A percentile compares a stretch with the other conserved stretches of the same genome.
These are phyloP conservation scores for Trametes sanguinea DNA, from an alignment of 768 basidiomycete genomes.

Conservation along the genomic window DNA sequence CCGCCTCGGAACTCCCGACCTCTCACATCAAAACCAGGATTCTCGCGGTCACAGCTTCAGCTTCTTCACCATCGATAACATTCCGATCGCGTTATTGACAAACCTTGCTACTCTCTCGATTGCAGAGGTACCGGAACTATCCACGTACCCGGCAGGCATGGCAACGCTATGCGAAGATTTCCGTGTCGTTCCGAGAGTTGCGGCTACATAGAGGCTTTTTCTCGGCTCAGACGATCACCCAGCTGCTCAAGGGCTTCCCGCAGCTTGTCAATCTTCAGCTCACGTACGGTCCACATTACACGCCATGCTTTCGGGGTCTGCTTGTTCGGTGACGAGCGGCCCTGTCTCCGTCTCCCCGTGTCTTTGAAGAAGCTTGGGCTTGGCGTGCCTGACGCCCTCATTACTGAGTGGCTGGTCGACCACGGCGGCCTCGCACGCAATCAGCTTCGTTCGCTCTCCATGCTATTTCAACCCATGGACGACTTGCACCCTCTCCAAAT, in stretches of 20 bases:
- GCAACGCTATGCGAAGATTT: not conserved
- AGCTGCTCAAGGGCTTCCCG: not conserved
- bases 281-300: not conserved
- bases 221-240: not conserved
- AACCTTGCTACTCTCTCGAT: not conserved
- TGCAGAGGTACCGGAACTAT: not conserved
- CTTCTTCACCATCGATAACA: conserved; percentile 5
- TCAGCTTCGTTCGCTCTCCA: not conserved
- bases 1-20: not conserved
- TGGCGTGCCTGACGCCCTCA: not conserved
- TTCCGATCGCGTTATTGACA: not conserved
- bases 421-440: not conserved
- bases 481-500: not conserved
- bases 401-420: conserved; percentile 2
- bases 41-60: not conserved
- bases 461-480: conserved; percentile 4
- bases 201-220: not conserved
- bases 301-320: not conserved
- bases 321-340: not conserved
- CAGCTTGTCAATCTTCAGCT: not conserved
- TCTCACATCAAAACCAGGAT: not conserved
- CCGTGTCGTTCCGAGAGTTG: not conserved
- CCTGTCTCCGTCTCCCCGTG: not conserved
- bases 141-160: not conserved
- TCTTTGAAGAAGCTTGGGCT: not conserved